Conservation (phyloP, 225 moss, liverwort and hornwort genomes). For the Antitrichia curtipendula region DNA sequence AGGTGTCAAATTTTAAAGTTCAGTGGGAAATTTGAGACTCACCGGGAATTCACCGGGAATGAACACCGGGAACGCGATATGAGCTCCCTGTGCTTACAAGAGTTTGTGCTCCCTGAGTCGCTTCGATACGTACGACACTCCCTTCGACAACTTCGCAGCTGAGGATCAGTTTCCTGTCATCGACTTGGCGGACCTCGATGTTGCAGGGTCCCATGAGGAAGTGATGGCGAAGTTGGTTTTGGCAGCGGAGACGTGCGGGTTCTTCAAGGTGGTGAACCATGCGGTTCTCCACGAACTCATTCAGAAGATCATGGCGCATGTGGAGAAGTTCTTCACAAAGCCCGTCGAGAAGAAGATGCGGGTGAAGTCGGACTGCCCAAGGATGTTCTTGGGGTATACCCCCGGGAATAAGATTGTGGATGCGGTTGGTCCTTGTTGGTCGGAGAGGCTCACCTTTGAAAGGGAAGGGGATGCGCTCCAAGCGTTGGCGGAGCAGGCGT, state of each 20-base stretch:
- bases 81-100: no score
- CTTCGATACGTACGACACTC: not conserved
- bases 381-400: not conserved
- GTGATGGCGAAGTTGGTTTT: not conserved
- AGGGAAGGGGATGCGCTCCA: not conserved
- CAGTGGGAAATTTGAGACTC: no score
- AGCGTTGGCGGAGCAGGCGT: not conserved
- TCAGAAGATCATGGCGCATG: not conserved
- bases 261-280: conserved; percentile 2
- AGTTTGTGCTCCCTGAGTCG: not conserved
- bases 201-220: not conserved
- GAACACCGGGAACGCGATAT: no score
- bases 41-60: no score
- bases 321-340: not conserved
- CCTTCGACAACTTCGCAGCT: not conserved
- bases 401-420: not conserved
- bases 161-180: not conserved
- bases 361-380: not conserved
- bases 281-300: not conserved
- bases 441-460: not conserved
- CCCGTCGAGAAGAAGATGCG: not conserved
- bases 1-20: no score
- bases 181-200: not conserved
- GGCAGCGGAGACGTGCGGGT: not conserved
- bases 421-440: not conserved